These are phyloP conservation scores for Zarea fungicola DNA, from an alignment of 2,329 filamentous ascomycete species.

Conservation along the genomic window DNA sequence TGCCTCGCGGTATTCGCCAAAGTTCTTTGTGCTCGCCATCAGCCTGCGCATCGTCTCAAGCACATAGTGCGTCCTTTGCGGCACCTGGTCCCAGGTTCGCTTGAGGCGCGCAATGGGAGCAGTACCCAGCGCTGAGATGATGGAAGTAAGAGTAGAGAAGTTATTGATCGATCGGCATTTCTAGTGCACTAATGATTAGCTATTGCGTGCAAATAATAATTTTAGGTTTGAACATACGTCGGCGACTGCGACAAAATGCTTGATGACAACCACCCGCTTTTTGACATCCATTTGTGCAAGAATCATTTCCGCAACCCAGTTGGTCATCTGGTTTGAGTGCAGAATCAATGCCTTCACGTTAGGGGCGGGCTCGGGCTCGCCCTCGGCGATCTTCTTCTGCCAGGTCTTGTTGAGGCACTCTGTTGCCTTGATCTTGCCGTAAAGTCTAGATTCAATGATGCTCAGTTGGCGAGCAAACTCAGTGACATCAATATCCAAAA, in stretches of 20 bases:
- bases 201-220: too few relatives aligned
- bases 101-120: conserved; percentile 91
- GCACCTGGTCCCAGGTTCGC: conserved; percentile 91
- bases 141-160: conserved; percentile 94
- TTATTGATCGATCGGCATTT: conserved; percentile 95
- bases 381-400: conserved; percentile 87
- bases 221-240: conserved; percentile 60
- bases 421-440: conserved; percentile 91
- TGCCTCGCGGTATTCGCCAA: conserved; percentile 91
- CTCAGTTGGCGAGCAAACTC: conserved; percentile 98
- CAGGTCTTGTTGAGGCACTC: conserved; percentile 98
- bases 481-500: conserved; percentile 90
- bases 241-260: conserved; percentile 93
- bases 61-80: conserved; percentile 71
- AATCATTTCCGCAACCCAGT: conserved; percentile 99
- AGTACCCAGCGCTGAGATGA: conserved; percentile 91
- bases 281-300: conserved; percentile 90
- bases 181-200: too few relatives aligned
- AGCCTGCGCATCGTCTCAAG: conserved; percentile 88
- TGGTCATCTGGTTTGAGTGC: conserved; percentile 97
- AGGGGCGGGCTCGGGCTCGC: conserved; percentile 77
- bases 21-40: conserved; percentile 98
- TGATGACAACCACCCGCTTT: conserved; percentile 94
- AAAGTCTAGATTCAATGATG: conserved; percentile 91
- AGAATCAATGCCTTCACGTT: conserved; percentile 96